Evolutionary conservation across 2,329 filamentous ascomycete species (phyloP), one percentile per base, ranked within the genome.

Genomic region (Monosporascus cannonballus): DNA sequence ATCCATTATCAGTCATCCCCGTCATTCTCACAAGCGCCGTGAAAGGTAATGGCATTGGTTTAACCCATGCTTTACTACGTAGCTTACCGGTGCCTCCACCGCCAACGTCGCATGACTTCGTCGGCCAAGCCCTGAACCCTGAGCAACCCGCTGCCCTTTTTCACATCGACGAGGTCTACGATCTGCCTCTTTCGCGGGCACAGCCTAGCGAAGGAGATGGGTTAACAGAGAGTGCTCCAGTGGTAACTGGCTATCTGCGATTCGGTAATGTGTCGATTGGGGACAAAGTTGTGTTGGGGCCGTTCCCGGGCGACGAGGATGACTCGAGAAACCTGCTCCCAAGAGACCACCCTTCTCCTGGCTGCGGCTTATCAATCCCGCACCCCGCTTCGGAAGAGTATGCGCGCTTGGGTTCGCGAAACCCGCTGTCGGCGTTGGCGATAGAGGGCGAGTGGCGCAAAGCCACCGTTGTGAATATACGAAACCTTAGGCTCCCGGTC

Each of bases 151-250:
- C 75, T 4, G 81, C 81, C 36, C 72, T 96, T 2, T 97, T 97
- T 64, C 89, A 96, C 64, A 81, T 97, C 24, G 93, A 97, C 65
- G 93, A 96, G 61, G 84, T 91, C 1, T 97, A 96, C 68, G 88
- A 81, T 53, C 80, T 92, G 15, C 81, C 86, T 1, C 79, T 81
- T 1, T 82, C 84, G 1, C 84, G 84, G 56, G 75, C 80, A 4
- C 67, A 73, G n/a, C 67, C 70, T 17, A 68, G 73, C 2, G 65
- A 50, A 11, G 55, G 52, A 2, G 30, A 55, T 27, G 57, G 54
- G 20, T 48, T 55, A 17, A 59, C 56, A 17, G 68, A 67, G 36
- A 69, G 56, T 61, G 74, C 51, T 64, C 73, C 53, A 62, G 89
- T 99, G 15, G 79, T 96, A 6, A 92, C 90, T 42, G 93, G 93